Base-by-base conservation (phyloP, 768 basidiomycete genomes). In the Suillus discolor region DNA sequence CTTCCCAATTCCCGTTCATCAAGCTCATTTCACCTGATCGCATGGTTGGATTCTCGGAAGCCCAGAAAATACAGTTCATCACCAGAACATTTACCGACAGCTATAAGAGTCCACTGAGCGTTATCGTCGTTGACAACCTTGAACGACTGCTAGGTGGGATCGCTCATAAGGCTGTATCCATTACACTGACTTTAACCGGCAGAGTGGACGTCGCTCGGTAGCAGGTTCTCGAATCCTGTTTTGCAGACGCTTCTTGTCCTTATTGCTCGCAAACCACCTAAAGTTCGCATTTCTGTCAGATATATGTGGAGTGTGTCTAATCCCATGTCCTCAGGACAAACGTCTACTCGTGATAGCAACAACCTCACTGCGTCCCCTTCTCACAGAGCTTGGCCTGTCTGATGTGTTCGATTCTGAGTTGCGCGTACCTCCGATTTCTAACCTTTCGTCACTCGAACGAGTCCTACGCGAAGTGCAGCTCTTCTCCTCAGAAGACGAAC, bases 131-230 rank as follows among this genome's bases (percentile, higher is more conserved):
- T 15, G 97, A 99, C 74, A 96, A 89, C 70, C 84, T 99, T 65
- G 97, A 99, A 78, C 87, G 97, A 42, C 79, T 99, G 64, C 83
- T 99, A 60, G 96, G 96, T 96, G 54, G 66, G 89, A 74, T 20
- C 16, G 1, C 54, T 5, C 20, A 23, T 9, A 7, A 6, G 25
- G 25, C 1, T 18, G 11, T 41, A 60, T 13, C 12, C 25, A 60
- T 25, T 25, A 25, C 18, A 13, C 61, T 28, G 4, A 45, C 44
- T 18, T n/a, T 57, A n/a, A 55, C 13, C 20, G 42, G 15, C 66
- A 96, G 97, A 99, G 69, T 99, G 95, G 92, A 96, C 94, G 7
- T 94, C 96, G 4, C 90, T 99, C 79, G 97, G 97, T 3, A 93
- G 91, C n/a, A 84, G 96, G 57, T 99, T 98, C 80, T 98, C 97